These are phyloP conservation scores for Cocos nucifera DNA, from an alignment of 176 grass and related monocot species.

Conservation along the genomic window DNA sequence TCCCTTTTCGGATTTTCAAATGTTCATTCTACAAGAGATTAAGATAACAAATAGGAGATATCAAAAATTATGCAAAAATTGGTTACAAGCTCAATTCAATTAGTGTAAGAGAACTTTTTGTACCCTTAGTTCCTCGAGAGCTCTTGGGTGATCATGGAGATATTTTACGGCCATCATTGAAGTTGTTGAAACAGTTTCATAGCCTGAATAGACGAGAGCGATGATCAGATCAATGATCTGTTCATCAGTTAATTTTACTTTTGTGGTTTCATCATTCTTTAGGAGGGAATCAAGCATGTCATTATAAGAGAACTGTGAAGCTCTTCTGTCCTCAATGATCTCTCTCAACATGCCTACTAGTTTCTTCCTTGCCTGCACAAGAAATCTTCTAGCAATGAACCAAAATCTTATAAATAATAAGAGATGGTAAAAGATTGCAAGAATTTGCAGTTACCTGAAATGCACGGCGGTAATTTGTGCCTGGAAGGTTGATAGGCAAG, in stretches of 20 bases:
- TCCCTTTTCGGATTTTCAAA: conserved; percentile 49
- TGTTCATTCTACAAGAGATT: conserved; percentile 57
- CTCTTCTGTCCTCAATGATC: conserved; percentile 50
- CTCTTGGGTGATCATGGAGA: conserved; percentile 62
- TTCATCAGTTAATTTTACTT: conserved; percentile 57
- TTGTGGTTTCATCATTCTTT: conserved; percentile 31
- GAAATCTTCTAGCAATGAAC: conserved; percentile 4
- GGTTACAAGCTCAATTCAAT: not conserved
- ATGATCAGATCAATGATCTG: conserved; percentile 92
- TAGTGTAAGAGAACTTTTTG: conserved; percentile 1
- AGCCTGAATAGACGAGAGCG: conserved; percentile 88
- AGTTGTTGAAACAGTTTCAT: conserved; percentile 89
- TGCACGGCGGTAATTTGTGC: conserved; percentile 61
- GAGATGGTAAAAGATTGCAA: not conserved
- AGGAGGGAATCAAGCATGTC: conserved; percentile 79
- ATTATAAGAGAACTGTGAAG: conserved; percentile 25
- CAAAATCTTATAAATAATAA: not conserved
- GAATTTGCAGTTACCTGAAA: conserved; percentile 40
- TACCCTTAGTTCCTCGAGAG: conserved; percentile 77
- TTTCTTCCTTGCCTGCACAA: conserved; percentile 73
- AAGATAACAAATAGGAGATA: too few relatives aligned
- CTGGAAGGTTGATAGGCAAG: conserved; percentile 75
- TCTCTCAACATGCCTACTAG: conserved; percentile 65
- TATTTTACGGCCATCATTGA: conserved; percentile 98
- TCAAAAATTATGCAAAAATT: too few relatives aligned